These are phyloP conservation scores for Penicillium sp. DNA, from an alignment of 2,329 filamentous ascomycete genomes.

Conservation along the genomic window DNA sequence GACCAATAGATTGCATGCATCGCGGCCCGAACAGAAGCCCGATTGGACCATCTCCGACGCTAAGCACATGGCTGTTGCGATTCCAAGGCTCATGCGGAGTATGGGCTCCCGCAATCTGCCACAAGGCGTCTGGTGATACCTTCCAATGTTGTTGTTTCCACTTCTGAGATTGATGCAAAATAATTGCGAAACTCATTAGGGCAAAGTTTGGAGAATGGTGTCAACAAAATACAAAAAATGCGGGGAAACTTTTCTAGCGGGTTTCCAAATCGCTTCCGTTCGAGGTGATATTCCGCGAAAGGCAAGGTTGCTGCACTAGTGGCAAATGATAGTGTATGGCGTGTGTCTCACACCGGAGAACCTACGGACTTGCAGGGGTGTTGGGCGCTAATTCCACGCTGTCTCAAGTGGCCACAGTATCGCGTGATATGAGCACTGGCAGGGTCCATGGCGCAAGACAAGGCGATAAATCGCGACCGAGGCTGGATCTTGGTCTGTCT, in stretches of 20 bases:
- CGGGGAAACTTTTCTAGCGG: neutral
- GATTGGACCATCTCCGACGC: neutral
- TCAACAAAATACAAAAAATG: neutral
- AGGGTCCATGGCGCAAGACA: too few species aligned
- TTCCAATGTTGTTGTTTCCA: neutral
- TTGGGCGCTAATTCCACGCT: neutral
- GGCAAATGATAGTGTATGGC: neutral
- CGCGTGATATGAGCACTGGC: neutral
- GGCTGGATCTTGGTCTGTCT: neutral
- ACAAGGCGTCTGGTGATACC: neutral
- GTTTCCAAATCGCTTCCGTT: neutral
- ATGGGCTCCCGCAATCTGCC: too few species aligned
- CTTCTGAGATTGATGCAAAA: too few species aligned
- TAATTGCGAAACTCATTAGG: too few species aligned
- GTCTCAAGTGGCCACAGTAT: neutral
- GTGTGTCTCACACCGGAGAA: slow-evolving; percentile 2
- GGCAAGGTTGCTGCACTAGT: neutral
- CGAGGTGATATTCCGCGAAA: neutral
- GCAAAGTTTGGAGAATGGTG: too few species aligned
- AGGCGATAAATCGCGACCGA: too few species aligned
- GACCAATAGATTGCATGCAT: neutral
- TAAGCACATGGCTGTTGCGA: neutral
- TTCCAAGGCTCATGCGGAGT: too few species aligned
- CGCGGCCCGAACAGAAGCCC: neutral
- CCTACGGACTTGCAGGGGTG: slow-evolving; percentile 2